Conservation (phyloP, 495 filamentous ascomycete species). For the Talaromyces wortmannii region DNA sequence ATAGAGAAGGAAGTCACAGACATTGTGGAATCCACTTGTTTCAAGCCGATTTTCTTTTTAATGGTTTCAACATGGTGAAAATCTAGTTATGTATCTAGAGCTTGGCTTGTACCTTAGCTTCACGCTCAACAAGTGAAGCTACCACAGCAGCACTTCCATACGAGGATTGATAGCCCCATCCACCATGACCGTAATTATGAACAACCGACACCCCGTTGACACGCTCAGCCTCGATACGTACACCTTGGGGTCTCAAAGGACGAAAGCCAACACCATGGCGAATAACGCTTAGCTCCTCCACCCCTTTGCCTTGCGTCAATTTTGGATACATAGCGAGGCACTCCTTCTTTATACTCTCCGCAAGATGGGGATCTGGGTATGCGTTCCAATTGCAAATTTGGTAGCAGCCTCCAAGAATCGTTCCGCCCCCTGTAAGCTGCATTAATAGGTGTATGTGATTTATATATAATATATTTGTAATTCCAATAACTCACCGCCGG, state of each 20-base stretch:
- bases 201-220: conserved; percentile 66
- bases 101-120: conserved; percentile 20
- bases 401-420: conserved; percentile 82
- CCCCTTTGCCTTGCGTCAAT: conserved; percentile 64
- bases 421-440: conserved; percentile 59
- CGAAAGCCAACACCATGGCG: conserved; percentile 84
- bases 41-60: no score
- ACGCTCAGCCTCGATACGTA: conserved; percentile 76
- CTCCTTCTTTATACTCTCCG: conserved; percentile 82
- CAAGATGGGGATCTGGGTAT: conserved; percentile 71
- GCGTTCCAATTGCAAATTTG: conserved; percentile 77
- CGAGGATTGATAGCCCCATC: conserved; percentile 83
- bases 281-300: conserved; percentile 73
- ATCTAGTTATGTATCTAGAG: conserved; percentile 7
- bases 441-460: conserved; percentile 67
- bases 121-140: conserved; percentile 56
- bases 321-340: conserved; percentile 63
- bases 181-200: conserved; percentile 95
- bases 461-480: conserved; percentile 57
- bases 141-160: conserved; percentile 76
- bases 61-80: no score
- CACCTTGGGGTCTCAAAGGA: conserved; percentile 68
- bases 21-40: no score
- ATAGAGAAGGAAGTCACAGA: no score
- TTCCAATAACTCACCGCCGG: conserved; percentile 40